Base-by-base conservation (phyloP, 345 rosid genomes). In the Dimocarpus longan region DNA sequence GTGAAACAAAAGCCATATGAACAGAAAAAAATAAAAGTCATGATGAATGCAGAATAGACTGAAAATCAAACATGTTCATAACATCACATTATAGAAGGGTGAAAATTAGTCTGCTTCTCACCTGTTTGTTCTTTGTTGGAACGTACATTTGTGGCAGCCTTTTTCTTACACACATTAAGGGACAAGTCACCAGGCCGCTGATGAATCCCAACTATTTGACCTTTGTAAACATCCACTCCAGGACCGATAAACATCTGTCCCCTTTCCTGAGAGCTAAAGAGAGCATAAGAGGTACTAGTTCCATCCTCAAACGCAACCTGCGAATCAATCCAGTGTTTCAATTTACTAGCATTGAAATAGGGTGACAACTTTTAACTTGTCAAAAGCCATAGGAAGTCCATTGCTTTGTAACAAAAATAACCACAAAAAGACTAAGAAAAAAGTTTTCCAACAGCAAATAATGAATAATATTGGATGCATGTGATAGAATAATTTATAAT, bases 281-380 rank as follows among this genome's bases (percentile, higher is more conserved):
- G 91, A 5, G 99, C 99, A 43, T 94, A 96, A 11, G 99, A 93
- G 66, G 95, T 90, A 69, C 91, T 89, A 26, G 89, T 90, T 76
- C 99, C 99, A 67, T 85, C 91, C 88, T 94, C 98, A 83, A 90
- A 92, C n/a, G 98, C 98, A 83, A 94, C 99, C 98, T 94, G 91
- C 75, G 82, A 85, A 70, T 15, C 80, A 75, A 26, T 70, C 50
- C 32, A 79, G 54, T 68, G 68, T 42, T 72, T 68, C 37, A 54
- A 24, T 77, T 76, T 60, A 10, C 26, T 21, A 54, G 39, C 3
- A 43, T 24, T 19, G 24, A 67, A 62, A 69, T 16, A 75, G 57
- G 42, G 6, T 18, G 50, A 71, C 63, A 10, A 63, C 6, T n/a
- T 18, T 37, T 13, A 39, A 11, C 48, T 56, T 64, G 8, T 40